Percentiles rank a stretch among this genome's conserved stretches.
These are phyloP conservation scores for Blastobotrys terrestris DNA, from an alignment of 805 yeast genomes.

Conservation along the genomic window DNA sequence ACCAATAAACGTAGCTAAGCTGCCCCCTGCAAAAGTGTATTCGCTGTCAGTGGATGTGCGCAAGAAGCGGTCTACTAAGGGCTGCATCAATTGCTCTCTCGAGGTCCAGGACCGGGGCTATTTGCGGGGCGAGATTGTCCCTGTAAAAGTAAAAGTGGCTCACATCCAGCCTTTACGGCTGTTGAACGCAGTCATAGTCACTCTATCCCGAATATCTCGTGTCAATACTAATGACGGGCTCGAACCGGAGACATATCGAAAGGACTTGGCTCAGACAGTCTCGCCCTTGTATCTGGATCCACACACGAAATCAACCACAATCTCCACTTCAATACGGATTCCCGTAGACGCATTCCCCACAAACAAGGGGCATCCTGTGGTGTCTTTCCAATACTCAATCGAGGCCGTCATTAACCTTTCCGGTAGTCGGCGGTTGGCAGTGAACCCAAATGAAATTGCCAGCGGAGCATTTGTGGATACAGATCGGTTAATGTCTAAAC, in stretches of 20 bases:
- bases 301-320: conserved; percentile 45
- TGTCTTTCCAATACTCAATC: conserved; percentile 76
- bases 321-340: conserved; percentile 58
- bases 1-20: conserved; percentile 65
- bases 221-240: conserved; percentile 49
- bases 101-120: conserved; percentile 59
- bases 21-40: conserved; percentile 64
- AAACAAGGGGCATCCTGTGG: conserved; percentile 60
- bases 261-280: conserved; percentile 73
- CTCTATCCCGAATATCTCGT: conserved; percentile 74
- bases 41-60: conserved; percentile 53
- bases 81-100: conserved; percentile 37
- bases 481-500: conserved; percentile 66
- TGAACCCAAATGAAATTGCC: conserved; percentile 19
- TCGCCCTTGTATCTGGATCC: conserved; percentile 79
- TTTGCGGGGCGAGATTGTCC: conserved; percentile 71
- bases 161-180: conserved; percentile 69
- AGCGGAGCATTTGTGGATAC: conserved; percentile 55
- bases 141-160: conserved; percentile 57
- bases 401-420: conserved; percentile 81
- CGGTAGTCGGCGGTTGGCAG: conserved; percentile 14
- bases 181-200: conserved; percentile 67
- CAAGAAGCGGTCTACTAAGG: conserved; percentile 33
- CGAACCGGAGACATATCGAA: conserved; percentile 61
- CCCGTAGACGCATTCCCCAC: conserved; percentile 88